Evolutionary conservation across 495 filamentous ascomycete species (phyloP), one percentile per base, ranked within the genome.

Genomic region (Xylaria castorea): DNA sequence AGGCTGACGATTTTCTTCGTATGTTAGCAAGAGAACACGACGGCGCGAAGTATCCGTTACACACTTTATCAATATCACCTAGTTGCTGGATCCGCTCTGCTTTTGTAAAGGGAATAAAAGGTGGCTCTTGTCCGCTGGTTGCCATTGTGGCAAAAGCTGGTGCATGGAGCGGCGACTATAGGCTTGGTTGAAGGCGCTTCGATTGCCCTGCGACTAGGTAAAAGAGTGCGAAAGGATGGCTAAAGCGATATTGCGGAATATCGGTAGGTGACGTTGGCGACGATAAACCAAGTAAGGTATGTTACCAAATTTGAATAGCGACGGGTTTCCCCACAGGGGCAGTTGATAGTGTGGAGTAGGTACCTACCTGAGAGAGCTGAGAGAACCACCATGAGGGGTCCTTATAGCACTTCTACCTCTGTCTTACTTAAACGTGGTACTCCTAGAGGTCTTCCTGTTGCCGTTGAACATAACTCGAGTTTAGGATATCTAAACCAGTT

Each of bases 71-170:
- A 64, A 95, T 91, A 22, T 90, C 87, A 75, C 87, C 90, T 53
- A 97, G 87, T 73, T 95, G 91, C 66, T 90, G 87, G 70, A 97
- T 94, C 66, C 91, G 91, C 77, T 94, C 90, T 7, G 87, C 87
- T 25, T 88, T 85, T 32, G 87, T 91, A 75, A 91, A 91, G 60
- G 82, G 83, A 18, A 76, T 72, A 62, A 80, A 81, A 38, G 51
- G 55, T 14, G 61, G 0, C 30, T 74, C 61, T 18, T 81, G 74
- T 44, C 27, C 62, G 32, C 60, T 71, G 20, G 65, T 74, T 51
- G 75, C 69, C 78, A 79, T 79, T 1, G 30, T 60, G 53, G 12
- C 12, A 18, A 16, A 44, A 70, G 38, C 32, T 66, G 27, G 30
- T 25, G 46, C 9, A 32, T 50, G 46, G 20, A 38, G 64, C 7